Evolutionary conservation across 2,329 filamentous ascomycete genomes (phyloP).

Genomic region (Colletotrichum acutatum): DNA sequence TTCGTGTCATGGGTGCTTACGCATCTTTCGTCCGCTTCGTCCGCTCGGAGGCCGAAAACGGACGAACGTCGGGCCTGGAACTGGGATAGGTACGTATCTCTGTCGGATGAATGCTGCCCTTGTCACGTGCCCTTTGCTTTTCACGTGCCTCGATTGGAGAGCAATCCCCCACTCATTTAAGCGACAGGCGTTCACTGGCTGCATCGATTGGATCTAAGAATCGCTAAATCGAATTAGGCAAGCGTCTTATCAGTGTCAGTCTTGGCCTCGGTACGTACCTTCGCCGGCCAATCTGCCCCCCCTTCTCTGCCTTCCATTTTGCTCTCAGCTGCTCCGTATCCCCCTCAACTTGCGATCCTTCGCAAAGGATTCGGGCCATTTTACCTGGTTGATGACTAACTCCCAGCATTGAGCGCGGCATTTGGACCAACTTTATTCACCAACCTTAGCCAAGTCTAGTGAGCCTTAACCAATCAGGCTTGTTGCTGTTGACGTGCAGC

Average conservation of each 20-base stretch:
- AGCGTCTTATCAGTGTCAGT: neutral
- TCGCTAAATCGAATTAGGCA: neutral
- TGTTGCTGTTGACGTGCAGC: neutral
- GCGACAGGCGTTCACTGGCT: neutral
- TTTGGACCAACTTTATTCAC: neutral
- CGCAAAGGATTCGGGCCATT: neutral
- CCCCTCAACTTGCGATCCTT: neutral
- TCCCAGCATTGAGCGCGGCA: neutral
- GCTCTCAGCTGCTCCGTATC: neutral
- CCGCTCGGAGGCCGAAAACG: constrained; percentile 31
- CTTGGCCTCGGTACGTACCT: neutral
- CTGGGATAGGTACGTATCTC: neutral
- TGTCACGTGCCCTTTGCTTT: neutral
- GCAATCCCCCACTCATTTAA: neutral
- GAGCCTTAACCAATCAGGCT: neutral
- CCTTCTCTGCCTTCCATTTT: neutral
- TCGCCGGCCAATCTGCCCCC: neutral
- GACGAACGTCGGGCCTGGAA: neutral
- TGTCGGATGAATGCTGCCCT: neutral
- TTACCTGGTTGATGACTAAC: constrained; percentile 14
- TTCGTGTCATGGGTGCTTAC: constrained; percentile 11
- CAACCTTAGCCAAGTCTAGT: neutral
- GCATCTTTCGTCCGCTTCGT: constrained; percentile 8
- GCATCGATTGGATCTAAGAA: accelerated
- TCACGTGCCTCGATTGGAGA: neutral